Evolutionary conservation across 1,284 basidiomycete species (phyloP), one percentile per base, ranked within the genome.

Genomic region (Hemileia vastatrix): DNA sequence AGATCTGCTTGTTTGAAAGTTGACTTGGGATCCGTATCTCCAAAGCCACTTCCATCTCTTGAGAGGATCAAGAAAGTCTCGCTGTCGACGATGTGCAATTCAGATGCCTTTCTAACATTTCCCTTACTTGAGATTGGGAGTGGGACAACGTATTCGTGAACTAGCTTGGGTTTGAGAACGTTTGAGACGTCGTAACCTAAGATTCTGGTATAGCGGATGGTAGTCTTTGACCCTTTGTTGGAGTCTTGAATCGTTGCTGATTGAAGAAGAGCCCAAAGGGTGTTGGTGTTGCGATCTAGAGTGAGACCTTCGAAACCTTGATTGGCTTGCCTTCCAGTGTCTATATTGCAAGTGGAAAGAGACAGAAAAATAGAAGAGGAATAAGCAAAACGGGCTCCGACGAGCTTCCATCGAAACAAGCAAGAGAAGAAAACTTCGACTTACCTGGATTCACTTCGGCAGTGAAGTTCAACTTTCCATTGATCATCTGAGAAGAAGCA

Each of bases 221-320:
- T n/a, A n/a, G n/a, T n/a, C n/a, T n/a, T n/a, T n/a, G n/a, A n/a
- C n/a, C n/a, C n/a, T n/a, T n/a, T n/a, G 13, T 83, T 83, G 18
- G 72, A 64, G 66, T 86, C 85, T 67, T 86, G 84, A 6, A 84
- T 80, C 0, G 82, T 81, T 2, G 83, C 84, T 8, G 81, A 79
- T 67, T 86, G 85, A 0, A 86, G 78, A 65, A 85, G 80, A 0
- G 81, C 83, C 66, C 83, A 86, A 0, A 86, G 77, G 2, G 78
- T 80, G 9, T 75, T 73, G 4, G 81, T 82, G 6, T 76, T 71
- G 8, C 78, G 72, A 59, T 83, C 81, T 2, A 82, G 64, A 0
- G 84, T 83, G n/a, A 86, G 77, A 6, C 82, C 81, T 71, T 86
- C 84, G 58, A 86, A 82, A 2, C 84, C 84, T 69, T 81, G 78